These are phyloP conservation scores for Cystobasidiaceae sp. DNA, from an alignment of 1,284 basidiomycete genomes.

Conservation along the genomic window DNA sequence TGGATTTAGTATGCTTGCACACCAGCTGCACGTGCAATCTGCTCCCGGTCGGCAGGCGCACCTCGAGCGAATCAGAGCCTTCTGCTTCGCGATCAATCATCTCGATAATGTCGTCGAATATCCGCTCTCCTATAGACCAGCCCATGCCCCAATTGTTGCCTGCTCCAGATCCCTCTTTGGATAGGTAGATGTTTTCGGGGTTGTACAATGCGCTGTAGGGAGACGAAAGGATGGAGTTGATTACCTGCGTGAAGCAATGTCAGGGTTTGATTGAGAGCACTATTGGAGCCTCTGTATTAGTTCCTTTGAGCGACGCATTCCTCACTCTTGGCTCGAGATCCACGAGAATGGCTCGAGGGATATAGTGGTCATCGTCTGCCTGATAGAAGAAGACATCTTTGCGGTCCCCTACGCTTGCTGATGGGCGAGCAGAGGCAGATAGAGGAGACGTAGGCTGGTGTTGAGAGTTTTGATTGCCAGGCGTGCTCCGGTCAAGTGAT, in stretches of 20 bases:
- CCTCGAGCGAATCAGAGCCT: conserved; percentile 95
- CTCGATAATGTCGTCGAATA: conserved; percentile 97
- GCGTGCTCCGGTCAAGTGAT: conserved; percentile 27
- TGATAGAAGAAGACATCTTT: conserved; percentile 99
- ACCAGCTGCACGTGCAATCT: too few species aligned
- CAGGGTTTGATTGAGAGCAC: neutral
- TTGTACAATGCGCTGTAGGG: conserved; percentile 92
- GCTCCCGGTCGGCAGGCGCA: conserved; percentile 47
- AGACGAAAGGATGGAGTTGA: conserved; percentile 89
- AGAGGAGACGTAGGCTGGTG: neutral
- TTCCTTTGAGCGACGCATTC: conserved; percentile 48
- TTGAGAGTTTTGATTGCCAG: neutral
- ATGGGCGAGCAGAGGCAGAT: neutral
- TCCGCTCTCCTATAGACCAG: conserved; percentile 77
- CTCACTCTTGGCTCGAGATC: conserved; percentile 95
- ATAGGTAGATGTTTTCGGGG: conserved; percentile 94
- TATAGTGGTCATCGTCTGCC: conserved; percentile 98
- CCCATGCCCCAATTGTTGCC: conserved; percentile 99
- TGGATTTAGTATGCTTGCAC: neutral
- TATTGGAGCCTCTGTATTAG: conserved; percentile 61
- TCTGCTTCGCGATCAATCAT: conserved; percentile 99
- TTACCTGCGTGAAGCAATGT: conserved; percentile 68
- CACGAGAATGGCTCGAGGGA: conserved; percentile 90
- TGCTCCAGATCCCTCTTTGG: conserved; percentile 92
- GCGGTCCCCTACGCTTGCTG: conserved; percentile 56